These are phyloP conservation scores for Schizonepeta tenuifolia DNA, from an alignment of 257 asterid genomes.

Conservation along the genomic window DNA sequence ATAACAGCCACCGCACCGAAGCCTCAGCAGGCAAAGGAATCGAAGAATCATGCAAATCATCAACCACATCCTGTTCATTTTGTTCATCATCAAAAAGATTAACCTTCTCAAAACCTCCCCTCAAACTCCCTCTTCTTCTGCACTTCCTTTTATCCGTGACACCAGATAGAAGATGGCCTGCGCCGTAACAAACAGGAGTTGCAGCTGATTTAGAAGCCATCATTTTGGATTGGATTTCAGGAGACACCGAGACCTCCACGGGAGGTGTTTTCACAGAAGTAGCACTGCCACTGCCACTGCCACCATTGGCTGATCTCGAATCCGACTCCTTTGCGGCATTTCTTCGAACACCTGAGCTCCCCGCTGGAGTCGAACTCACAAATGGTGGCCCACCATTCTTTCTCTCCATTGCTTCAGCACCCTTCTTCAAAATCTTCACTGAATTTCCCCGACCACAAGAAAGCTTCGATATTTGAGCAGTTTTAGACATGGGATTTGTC, in stretches of 20 bases:
- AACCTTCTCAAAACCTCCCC: conserved; percentile 44
- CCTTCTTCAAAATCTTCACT: conserved; percentile 26
- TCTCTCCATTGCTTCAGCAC: conserved; percentile 19
- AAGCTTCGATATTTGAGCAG: conserved; percentile 40
- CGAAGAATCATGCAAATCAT: conserved; percentile 40
- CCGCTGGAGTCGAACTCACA: background rate
- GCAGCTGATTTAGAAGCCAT: conserved; percentile 45
- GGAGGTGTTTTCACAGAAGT: conserved; percentile 69
- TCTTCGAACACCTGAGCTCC: conserved; percentile 18
- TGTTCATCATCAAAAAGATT: conserved; percentile 28
- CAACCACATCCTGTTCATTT: conserved; percentile 22
- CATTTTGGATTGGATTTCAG: conserved; percentile 65
- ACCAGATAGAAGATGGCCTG: conserved; percentile 77
- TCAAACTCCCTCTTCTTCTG: conserved; percentile 76
- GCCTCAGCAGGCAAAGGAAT: conserved; percentile 72
- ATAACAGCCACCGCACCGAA: conserved; percentile 62
- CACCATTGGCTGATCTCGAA: conserved; percentile 7
- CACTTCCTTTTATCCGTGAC: conserved; percentile 77
- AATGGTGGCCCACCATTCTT: background rate
- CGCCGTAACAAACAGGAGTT: conserved; percentile 82
- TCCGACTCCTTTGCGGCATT: conserved; percentile 13
- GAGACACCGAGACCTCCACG: conserved; percentile 76
- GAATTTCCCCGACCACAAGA: conserved; percentile 29
- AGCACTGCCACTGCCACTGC: conserved; percentile 32
- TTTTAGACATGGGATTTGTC: conserved; percentile 27